These are phyloP conservation scores for Fusarium pseudograminearum DNA, from an alignment of 2,329 filamentous ascomycete species.

Conservation along the genomic window DNA sequence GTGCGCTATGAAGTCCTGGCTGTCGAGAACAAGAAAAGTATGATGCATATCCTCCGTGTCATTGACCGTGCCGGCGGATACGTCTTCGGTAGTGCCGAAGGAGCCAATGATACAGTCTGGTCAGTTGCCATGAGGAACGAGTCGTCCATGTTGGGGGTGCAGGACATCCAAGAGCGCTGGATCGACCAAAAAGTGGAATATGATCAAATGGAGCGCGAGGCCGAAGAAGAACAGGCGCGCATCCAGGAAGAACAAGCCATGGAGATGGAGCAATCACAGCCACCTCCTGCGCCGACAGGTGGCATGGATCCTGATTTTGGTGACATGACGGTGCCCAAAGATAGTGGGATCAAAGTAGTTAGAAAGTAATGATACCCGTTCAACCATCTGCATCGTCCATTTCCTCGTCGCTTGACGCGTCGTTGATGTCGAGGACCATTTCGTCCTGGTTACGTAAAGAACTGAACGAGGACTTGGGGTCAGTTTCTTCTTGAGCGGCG, in stretches of 20 bases:
- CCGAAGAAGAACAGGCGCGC: slow-evolving; percentile 80
- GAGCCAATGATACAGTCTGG: slow-evolving; percentile 97
- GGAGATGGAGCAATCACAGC: slow-evolving; percentile 51
- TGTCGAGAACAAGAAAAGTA: slow-evolving; percentile 95
- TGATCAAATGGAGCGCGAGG: slow-evolving; percentile 81
- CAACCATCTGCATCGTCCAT: slow-evolving; percentile 59
- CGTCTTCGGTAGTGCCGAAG: slow-evolving; percentile 89
- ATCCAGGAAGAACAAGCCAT: slow-evolving; percentile 54
- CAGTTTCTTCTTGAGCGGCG: slow-evolving; percentile 65
- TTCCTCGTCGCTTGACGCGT: slow-evolving; percentile 60
- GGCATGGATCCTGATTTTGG: slow-evolving; percentile 62
- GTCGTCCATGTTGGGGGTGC: slow-evolving; percentile 79
- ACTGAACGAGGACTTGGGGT: slow-evolving; percentile 38
- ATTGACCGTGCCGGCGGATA: slow-evolving; percentile 95
- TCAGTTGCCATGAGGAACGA: slow-evolving; percentile 89
- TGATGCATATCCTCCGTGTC: slow-evolving; percentile 90
- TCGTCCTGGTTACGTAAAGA: slow-evolving; percentile 49
- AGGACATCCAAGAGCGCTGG: slow-evolving; percentile 96
- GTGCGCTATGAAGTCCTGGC: slow-evolving; percentile 94
- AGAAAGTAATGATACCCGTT: slow-evolving; percentile 69
- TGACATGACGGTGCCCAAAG: slow-evolving; percentile 63
- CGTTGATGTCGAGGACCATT: slow-evolving; percentile 58
- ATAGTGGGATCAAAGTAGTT: slow-evolving; percentile 78
- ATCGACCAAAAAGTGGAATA: slow-evolving; percentile 89
- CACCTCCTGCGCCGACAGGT: slow-evolving; percentile 40